Percentiles rank a stretch among this genome's conserved stretches.
phyloP scores from a whole-genome alignment of 1,284 basidiomycete species.

The Apiotrichum akiyoshidainum region DNA sequence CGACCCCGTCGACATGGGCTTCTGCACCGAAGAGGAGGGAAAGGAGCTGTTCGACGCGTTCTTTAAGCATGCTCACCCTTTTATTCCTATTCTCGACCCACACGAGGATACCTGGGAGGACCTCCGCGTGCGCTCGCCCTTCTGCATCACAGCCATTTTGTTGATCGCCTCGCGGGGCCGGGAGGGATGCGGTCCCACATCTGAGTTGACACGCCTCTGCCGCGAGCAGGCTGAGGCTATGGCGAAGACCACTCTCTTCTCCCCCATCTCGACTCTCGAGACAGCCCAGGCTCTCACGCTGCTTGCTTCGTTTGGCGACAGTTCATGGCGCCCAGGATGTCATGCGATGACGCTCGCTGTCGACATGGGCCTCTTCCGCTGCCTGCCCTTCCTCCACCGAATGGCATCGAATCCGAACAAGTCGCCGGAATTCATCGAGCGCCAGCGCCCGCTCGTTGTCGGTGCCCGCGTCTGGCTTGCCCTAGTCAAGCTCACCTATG shows the following conservation, averaged over 20 bases:
- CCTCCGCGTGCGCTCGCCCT: constrained; percentile 27
- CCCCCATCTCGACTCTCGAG: constrained; percentile 29
- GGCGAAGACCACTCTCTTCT: constrained; percentile 29
- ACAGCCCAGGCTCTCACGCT: constrained; percentile 28
- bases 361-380: constrained; percentile 33
- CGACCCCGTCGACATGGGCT: constrained; percentile 26
- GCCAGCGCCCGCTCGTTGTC: constrained; percentile 10
- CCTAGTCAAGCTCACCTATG: constrained; percentile 8
- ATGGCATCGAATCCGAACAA: constrained; percentile 9
- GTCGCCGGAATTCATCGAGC: background rate
- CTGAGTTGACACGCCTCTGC: constrained; percentile 15
- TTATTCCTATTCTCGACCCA: constrained; percentile 31
- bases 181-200: constrained; percentile 8
- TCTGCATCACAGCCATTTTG: constrained; percentile 30
- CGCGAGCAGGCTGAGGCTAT: constrained; percentile 30
- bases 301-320: constrained; percentile 19
- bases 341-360: constrained; percentile 34
- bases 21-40: constrained; percentile 21
- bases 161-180: constrained; percentile 17
- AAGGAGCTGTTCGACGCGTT: constrained; percentile 26
- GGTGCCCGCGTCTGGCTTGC: constrained; percentile 33
- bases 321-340: constrained; percentile 29
- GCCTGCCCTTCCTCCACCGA: constrained; percentile 24
- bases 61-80: constrained; percentile 28
- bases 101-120: constrained; percentile 30